These are phyloP conservation scores for Penicillium roqueforti DNA, from an alignment of 495 filamentous ascomycete species.

Conservation along the genomic window DNA sequence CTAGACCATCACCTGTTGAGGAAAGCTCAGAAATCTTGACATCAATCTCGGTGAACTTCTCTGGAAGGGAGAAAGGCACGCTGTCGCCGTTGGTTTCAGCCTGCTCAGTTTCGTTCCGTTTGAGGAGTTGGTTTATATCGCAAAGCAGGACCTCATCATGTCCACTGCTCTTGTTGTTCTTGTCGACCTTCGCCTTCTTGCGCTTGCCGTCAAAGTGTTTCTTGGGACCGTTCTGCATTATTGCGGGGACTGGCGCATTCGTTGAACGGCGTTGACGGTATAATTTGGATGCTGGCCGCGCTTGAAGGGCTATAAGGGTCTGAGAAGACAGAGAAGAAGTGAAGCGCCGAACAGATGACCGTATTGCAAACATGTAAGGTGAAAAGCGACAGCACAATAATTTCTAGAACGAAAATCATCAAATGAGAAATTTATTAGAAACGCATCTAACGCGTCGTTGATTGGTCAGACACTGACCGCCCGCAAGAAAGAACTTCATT, in stretches of 20 bases:
- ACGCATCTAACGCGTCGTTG: slow-evolving; percentile 20
- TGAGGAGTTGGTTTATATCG: slow-evolving; percentile 64
- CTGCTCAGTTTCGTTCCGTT: slow-evolving; percentile 41
- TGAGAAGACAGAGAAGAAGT: slow-evolving; percentile 2
- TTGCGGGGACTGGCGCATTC: slow-evolving; percentile 23
- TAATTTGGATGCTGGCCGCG: slow-evolving; percentile 3
- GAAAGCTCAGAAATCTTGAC: slow-evolving; percentile 71
- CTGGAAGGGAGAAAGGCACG: slow-evolving; percentile 48
- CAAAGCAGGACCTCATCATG: slow-evolving; percentile 68
- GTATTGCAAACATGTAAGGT: slow-evolving; percentile 23
- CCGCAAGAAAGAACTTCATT: slow-evolving; percentile 32
- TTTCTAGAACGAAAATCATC: slow-evolving; percentile 9
- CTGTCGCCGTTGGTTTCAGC: slow-evolving; percentile 21
- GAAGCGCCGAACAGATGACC: slow-evolving; percentile 13
- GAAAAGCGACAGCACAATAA: slow-evolving; percentile 9
- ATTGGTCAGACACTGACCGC: slow-evolving; percentile 27
- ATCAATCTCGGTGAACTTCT: slow-evolving; percentile 70
- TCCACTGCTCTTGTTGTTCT: slow-evolving; percentile 35
- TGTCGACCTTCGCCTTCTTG: slow-evolving; percentile 48
- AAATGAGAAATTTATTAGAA: slow-evolving; percentile 33
- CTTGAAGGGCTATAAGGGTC: neutral
- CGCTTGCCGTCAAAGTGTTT: slow-evolving; percentile 32
- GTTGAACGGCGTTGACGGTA: slow-evolving; percentile 10
- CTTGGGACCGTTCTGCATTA: slow-evolving; percentile 30
- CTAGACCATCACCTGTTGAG: slow-evolving; percentile 88